Base-by-base conservation (phyloP, 208 protist genomes). In the Acanthamoeba quina region DNA sequence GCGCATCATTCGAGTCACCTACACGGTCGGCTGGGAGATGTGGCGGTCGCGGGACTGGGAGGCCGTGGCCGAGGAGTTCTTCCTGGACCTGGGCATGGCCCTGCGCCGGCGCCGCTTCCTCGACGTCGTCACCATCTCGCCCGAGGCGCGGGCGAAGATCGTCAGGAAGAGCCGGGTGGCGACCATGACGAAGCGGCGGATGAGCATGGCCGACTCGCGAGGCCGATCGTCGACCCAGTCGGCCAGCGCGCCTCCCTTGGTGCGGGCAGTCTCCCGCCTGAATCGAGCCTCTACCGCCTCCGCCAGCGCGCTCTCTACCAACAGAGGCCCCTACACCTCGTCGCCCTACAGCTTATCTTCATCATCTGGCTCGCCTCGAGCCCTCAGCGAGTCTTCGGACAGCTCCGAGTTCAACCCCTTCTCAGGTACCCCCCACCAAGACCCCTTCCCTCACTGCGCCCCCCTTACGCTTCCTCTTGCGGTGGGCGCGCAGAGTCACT, bases 41-140 rank as follows among this genome's bases (percentile, higher is more conserved):
- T 80, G 72, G 72, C 24, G 44, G 41, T 80, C 72, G 15, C 24
- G 72, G 1, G 31, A 80, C 41, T 80, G 72, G 72, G 72, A 80
- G 31, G 17, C 5, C 3, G 41, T 5, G 9, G 44, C 44, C 10
- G 72, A 80, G 31, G 72, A 80, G 31, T 54, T 80, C 72, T 80
- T 80, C 44, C 34, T 80, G 15, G 72, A 52, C 21, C 11, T 80
- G 10, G 24, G 41, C 41, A 80, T 52, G 72, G 26, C 72, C 5
- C 44, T 80, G 31, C 72, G 24, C 13, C 11, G 24, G 9, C 31
- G 24, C 5, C 17, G 72, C 17, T 54, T 80, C n/a, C 31, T 80
- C 19, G 72, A 54, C 41, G 17, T 21, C 10, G 72, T 52, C 11
- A 80, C 66, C 29, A n/a, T 72, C 29, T 24, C 66, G 11, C 66